Evolutionary conservation across 495 filamentous ascomycete species (phyloP), one percentile per base, ranked within the genome.

Genomic region (Penicillium parvum): DNA sequence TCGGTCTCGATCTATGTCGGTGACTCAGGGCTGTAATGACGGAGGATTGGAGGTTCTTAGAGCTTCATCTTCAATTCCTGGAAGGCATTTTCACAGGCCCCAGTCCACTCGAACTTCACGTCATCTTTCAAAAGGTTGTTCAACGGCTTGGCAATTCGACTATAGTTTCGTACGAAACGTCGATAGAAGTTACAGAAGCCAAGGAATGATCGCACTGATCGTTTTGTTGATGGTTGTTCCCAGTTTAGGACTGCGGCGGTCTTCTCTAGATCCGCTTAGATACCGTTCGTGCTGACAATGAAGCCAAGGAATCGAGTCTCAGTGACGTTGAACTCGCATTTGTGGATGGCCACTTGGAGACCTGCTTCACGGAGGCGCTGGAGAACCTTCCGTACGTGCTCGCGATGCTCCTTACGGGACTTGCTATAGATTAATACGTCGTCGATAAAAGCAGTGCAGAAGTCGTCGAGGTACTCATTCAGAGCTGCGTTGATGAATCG

Each of bases 131-230:
- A 29, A 17, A 56, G 30, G 0, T 26, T 3, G 11, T 37, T 12
- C 5, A 65, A 30, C 0, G 39, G 52, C 3, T 17, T 45, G 1
- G 37, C 42, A 10, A 57, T 56, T n/a, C 30, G 30, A 6, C 41
- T 52, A 43, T 55, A 66, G 0, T 48, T 26, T 0, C 47, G 9
- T 1, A 69, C 63, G 32, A 68, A 65, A 1, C 43, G 28, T 1
- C 43, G 32, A 30, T 64, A 65, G 40, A 65, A 69, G 32, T 60
- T 59, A n/a, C 14, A 49, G 35, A 69, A 61, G 0, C 58, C 48
- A 11, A 69, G 19, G 35, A 60, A 67, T 2, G 35, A 33, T 28
- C 60, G 44, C 5, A 62, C 40, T n/a, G 23, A 23, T 21, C 37
- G n/a, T 3, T 26, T 22, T 5, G 22, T 40, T 6, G 14, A 29